These are phyloP conservation scores for Aegilops umbellulata DNA, from an alignment of 176 grass and related monocot genomes.

Conservation along the genomic window DNA sequence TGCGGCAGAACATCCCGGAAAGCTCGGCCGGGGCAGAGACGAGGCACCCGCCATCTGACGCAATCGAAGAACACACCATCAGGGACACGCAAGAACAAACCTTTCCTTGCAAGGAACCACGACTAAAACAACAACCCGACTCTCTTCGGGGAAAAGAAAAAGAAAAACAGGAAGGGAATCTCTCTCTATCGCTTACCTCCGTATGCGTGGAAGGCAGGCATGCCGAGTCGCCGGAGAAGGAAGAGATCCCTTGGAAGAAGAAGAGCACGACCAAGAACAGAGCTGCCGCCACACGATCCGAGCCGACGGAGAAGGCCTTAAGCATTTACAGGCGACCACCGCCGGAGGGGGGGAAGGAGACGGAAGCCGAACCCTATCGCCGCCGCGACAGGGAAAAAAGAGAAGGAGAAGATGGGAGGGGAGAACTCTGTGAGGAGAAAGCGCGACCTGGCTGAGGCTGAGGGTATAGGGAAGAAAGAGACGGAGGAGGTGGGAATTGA, in stretches of 20 bases:
- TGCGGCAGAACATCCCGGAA: constrained; percentile 34
- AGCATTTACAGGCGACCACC: constrained; percentile 54
- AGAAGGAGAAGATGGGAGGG: background rate
- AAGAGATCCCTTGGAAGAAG: constrained; percentile 11
- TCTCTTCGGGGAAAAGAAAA: background rate
- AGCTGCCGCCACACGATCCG: constrained; percentile 31
- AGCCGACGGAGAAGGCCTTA: constrained; percentile 19
- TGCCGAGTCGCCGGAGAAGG: constrained; percentile 23
- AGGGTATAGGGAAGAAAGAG: background rate
- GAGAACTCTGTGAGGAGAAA: background rate
- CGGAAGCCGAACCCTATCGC: constrained; percentile 50
- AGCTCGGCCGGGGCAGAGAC: constrained; percentile 41
- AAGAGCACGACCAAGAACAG: background rate
- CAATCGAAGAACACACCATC: background rate
- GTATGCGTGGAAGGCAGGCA: constrained; percentile 54
- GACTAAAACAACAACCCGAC: background rate
- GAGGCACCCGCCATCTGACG: constrained; percentile 55
- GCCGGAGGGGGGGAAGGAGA: background rate
- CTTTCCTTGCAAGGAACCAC: background rate
- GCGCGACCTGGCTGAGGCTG: background rate
- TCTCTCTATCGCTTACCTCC: constrained; percentile 37
- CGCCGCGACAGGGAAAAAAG: constrained; percentile 57
- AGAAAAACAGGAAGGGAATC: background rate
- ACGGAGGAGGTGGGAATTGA: background rate
- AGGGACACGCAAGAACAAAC: background rate